Percentiles rank a stretch among this genome's conserved stretches.
phyloP scores from a whole-genome alignment of 2,329 filamentous ascomycete genomes.

The Sporothrix inflata region DNA sequence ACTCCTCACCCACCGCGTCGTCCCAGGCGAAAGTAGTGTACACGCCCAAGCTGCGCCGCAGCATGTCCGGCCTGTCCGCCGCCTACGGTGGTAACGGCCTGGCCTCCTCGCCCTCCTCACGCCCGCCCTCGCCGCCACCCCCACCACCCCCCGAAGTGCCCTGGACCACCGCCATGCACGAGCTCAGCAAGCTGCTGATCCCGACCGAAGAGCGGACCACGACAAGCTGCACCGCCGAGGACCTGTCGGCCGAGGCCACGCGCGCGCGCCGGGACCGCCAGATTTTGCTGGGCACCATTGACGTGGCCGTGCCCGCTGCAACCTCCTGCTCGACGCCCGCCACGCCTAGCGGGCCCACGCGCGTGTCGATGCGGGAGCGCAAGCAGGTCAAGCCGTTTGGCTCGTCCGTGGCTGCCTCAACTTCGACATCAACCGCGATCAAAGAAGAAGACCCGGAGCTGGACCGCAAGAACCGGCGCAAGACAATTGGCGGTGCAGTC shows the following conservation, averaged over 20 bases:
- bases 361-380: slow-evolving; percentile 75
- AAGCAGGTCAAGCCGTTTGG: slow-evolving; percentile 61
- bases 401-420: slow-evolving; percentile 35
- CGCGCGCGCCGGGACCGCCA: slow-evolving; percentile 67
- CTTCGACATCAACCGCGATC: slow-evolving; percentile 36
- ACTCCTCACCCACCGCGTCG: slow-evolving; percentile 84
- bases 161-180: slow-evolving; percentile 82
- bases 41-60: slow-evolving; percentile 66
- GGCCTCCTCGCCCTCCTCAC: slow-evolving; percentile 37
- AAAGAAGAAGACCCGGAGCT: slow-evolving; percentile 50
- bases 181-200: slow-evolving; percentile 80
- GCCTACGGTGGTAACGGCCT: slow-evolving; percentile 37
- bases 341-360: slow-evolving; percentile 51
- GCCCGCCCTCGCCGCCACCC: slow-evolving; percentile 52
- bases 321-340: slow-evolving; percentile 32
- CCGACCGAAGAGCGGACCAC: slow-evolving; percentile 71
- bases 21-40: slow-evolving; percentile 81
- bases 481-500: slow-evolving; percentile 61
- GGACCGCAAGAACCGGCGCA: slow-evolving; percentile 57
- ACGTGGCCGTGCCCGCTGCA: slow-evolving; percentile 23
- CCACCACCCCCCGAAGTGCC: slow-evolving; percentile 79
- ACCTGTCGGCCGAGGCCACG: slow-evolving; percentile 72
- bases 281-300: slow-evolving; percentile 37
- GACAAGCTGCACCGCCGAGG: slow-evolving; percentile 74
- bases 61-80: slow-evolving; percentile 58